These are phyloP conservation scores for Mycena metata DNA, from an alignment of 768 basidiomycete species.

Conservation along the genomic window DNA sequence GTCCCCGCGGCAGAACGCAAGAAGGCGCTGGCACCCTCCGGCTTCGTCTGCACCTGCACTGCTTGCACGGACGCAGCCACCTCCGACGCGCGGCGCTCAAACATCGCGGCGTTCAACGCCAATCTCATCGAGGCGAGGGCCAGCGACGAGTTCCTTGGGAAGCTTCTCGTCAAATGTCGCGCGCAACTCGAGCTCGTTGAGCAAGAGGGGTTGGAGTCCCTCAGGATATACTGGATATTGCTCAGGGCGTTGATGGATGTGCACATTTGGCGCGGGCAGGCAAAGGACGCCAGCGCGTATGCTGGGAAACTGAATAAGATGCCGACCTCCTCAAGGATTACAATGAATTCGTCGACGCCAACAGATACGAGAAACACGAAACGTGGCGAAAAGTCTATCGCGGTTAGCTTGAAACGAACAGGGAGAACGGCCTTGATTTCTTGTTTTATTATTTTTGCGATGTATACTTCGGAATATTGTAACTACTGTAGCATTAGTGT, in stretches of 20 bases:
- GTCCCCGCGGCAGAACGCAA: slow-evolving; percentile 42
- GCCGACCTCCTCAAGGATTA: neutral
- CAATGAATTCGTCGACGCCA: slow-evolving; percentile 23
- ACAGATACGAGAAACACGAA: slow-evolving; percentile 22
- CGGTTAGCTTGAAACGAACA: too few species aligned
- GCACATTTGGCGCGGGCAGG: slow-evolving; percentile 28
- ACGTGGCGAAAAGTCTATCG: slow-evolving; percentile 17
- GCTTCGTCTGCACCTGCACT: slow-evolving; percentile 49
- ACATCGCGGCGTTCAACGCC: neutral
- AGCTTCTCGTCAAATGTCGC: slow-evolving; percentile 10
- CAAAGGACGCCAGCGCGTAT: slow-evolving; percentile 21
- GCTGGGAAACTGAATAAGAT: slow-evolving; percentile 22
- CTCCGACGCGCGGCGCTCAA: slow-evolving; percentile 30
- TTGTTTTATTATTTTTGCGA: too few species aligned
- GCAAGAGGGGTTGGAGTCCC: slow-evolving; percentile 26
- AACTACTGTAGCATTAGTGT: too few species aligned
- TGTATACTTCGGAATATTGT: too few species aligned
- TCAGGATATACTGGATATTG: neutral
- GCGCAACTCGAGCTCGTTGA: slow-evolving; percentile 20
- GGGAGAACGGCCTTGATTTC: too few species aligned
- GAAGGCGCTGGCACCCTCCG: slow-evolving; percentile 45
- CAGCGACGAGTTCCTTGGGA: neutral
- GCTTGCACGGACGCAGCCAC: slow-evolving; percentile 43
- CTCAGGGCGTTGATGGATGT: slow-evolving; percentile 15
- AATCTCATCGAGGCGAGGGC: neutral